These are phyloP conservation scores for Veloboletus limbatus DNA, from an alignment of 1,284 basidiomycete genomes.

Conservation along the genomic window DNA sequence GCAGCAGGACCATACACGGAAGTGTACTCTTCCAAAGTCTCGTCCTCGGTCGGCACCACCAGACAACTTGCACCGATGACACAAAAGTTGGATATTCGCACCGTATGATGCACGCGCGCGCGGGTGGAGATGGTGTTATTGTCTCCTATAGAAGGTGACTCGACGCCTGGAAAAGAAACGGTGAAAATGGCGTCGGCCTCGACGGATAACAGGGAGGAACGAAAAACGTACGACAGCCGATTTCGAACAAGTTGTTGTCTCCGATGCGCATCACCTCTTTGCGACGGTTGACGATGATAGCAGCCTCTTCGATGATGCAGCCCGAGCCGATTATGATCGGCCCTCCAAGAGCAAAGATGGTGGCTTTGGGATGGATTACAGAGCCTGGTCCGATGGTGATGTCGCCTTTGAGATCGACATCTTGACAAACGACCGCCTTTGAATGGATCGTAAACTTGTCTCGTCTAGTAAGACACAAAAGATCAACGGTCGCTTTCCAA, in stretches of 20 bases:
- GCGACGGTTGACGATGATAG: constrained; percentile 82
- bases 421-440: constrained; percentile 81
- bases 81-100: constrained; percentile 77
- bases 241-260: constrained; percentile 90
- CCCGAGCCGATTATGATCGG: constrained; percentile 85
- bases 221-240: constrained; percentile 70
- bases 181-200: background rate
- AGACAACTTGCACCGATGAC: constrained; percentile 79
- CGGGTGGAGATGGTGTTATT: constrained; percentile 84
- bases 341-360: constrained; percentile 83
- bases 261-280: constrained; percentile 91
- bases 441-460: constrained; percentile 79
- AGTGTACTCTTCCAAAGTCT: constrained; percentile 81
- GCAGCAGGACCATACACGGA: constrained; percentile 78
- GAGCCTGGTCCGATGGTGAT: constrained; percentile 89
- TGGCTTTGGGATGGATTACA: constrained; percentile 92
- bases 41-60: constrained; percentile 70
- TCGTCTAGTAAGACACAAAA: constrained; percentile 46
- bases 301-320: constrained; percentile 90
- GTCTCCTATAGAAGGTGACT: constrained; percentile 79
- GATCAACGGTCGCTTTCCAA: too few relatives aligned
- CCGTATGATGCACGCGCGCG: constrained; percentile 74
- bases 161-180: constrained; percentile 59
- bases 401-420: constrained; percentile 86
- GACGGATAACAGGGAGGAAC: background rate